These are phyloP conservation scores for Saturnispora besseyi DNA, from an alignment of 805 yeast species.

Conservation along the genomic window DNA sequence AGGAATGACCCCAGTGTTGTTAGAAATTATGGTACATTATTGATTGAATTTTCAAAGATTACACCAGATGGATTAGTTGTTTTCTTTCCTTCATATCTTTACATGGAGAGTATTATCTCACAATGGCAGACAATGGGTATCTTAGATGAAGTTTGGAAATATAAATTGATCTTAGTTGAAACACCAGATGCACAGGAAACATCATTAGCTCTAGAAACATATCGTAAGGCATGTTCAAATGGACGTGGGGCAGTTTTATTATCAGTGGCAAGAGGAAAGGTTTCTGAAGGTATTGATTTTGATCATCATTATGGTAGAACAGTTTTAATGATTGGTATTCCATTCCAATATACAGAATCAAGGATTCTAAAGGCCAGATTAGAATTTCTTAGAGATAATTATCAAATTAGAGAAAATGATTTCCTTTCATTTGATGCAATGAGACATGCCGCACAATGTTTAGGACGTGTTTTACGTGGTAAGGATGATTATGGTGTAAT, in stretches of 20 bases:
- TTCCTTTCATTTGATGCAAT: slow-evolving; percentile 96
- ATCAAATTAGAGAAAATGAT: slow-evolving; percentile 87
- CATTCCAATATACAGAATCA: slow-evolving; percentile 97
- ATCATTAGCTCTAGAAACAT: slow-evolving; percentile 88
- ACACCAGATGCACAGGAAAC: slow-evolving; percentile 99
- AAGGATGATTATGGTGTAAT: slow-evolving; percentile 98
- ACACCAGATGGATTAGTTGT: slow-evolving; percentile 99
- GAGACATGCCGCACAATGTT: slow-evolving; percentile 99
- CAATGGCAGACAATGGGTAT: slow-evolving; percentile 99
- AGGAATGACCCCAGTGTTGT: slow-evolving; percentile 97
- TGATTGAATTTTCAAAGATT: slow-evolving; percentile 86
- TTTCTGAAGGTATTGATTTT: slow-evolving; percentile 97
- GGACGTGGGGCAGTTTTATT: slow-evolving; percentile 96
- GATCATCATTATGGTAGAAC: slow-evolving; percentile 98
- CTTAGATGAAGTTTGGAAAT: slow-evolving; percentile 96
- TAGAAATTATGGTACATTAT: slow-evolving; percentile 86
- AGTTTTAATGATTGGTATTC: slow-evolving; percentile 97
- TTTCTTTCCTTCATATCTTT: slow-evolving; percentile 91
- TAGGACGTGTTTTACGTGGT: slow-evolving; percentile 95
- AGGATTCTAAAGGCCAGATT: slow-evolving; percentile 90
- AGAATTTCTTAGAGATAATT: slow-evolving; percentile 88
- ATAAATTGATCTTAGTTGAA: slow-evolving; percentile 87
- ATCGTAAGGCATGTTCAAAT: slow-evolving; percentile 91
- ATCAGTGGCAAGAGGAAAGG: slow-evolving; percentile 98
- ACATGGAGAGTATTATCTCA: slow-evolving; percentile 96